phyloP scores from a whole-genome alignment of 441 rosid genomes.

The Adansonia rubrostipa region DNA sequence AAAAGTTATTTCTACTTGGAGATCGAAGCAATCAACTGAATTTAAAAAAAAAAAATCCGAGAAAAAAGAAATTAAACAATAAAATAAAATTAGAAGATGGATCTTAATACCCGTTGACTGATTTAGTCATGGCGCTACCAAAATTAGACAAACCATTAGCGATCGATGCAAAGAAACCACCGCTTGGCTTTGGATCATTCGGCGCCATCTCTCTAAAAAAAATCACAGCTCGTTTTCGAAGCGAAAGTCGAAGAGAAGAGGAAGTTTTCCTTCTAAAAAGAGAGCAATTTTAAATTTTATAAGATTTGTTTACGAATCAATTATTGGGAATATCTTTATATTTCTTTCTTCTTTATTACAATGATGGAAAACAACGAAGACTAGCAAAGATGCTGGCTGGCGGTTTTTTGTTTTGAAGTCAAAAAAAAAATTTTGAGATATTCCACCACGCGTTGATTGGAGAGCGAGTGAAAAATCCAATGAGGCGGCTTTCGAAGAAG shows the following conservation, averaged over 20 bases:
- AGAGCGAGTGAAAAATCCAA: background rate
- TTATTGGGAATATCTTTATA: background rate
- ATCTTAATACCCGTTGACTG: slow-evolving; percentile 81
- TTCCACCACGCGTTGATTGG: slow-evolving; percentile 3
- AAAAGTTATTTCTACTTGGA: background rate
- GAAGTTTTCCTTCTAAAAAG: background rate
- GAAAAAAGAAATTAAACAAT: background rate
- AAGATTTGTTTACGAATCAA: background rate
- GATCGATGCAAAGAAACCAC: slow-evolving; percentile 80
- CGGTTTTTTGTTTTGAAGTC: slow-evolving; percentile 39
- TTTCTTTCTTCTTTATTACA: background rate
- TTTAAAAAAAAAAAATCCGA: background rate
- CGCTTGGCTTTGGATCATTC: slow-evolving; percentile 68
- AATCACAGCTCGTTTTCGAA: background rate
- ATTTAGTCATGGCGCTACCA: slow-evolving; percentile 76
- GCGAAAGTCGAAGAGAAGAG: background rate
- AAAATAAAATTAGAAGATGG: slow-evolving; percentile 13
- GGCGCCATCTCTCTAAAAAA: slow-evolving; percentile 53
- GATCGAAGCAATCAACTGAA: slow-evolving; percentile 13
- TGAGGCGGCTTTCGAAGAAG: slow-evolving; percentile 1
- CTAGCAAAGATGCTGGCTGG: slow-evolving; percentile 34
- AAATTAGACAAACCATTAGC: slow-evolving; percentile 71
- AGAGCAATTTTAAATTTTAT: background rate
- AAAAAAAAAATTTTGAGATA: slow-evolving; percentile 2
- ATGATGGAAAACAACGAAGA: slow-evolving; percentile 33